Evolutionary conservation across 345 rosid species (phyloP).

Genomic region (thale cress (Arabidopsis thaliana)): DNA sequence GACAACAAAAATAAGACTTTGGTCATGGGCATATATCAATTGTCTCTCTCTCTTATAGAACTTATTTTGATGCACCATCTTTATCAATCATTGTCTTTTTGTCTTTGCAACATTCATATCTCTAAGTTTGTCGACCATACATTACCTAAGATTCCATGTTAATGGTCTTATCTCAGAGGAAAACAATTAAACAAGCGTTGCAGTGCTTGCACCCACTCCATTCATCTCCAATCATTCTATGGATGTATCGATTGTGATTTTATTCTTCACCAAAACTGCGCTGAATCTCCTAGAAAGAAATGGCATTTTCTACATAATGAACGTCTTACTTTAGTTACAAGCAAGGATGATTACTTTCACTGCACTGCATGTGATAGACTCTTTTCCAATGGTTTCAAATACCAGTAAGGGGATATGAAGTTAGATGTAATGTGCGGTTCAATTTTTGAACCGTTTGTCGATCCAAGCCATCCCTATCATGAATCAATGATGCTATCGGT

Average conservation of each 20-base stretch:
- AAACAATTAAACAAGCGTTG: not conserved
- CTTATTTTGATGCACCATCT: too few species aligned
- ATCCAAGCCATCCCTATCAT: conserved; percentile 4
- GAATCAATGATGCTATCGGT: too few species aligned
- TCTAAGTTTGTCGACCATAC: too few species aligned
- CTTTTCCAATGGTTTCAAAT: not conserved
- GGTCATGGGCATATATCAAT: too few species aligned
- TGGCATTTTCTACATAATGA: not conserved
- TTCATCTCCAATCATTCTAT: not conserved
- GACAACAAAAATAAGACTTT: too few species aligned
- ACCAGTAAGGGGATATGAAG: not conserved
- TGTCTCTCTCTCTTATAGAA: too few species aligned
- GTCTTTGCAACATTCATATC: too few species aligned
- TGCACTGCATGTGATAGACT: not conserved
- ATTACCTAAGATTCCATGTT: not conserved
- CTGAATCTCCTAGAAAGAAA: not conserved
- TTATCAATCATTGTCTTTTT: too few species aligned
- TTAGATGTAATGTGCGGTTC: not conserved
- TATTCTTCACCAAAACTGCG: not conserved
- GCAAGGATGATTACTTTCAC: rapidly evolving
- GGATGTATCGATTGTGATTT: not conserved
- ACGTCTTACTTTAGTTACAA: not conserved
- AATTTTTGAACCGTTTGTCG: not conserved
- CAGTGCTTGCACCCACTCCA: not conserved
- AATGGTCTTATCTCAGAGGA: not conserved